These are phyloP conservation scores for Lasiodiplodia citricola DNA, from an alignment of 2,329 filamentous ascomycete species.

Conservation along the genomic window DNA sequence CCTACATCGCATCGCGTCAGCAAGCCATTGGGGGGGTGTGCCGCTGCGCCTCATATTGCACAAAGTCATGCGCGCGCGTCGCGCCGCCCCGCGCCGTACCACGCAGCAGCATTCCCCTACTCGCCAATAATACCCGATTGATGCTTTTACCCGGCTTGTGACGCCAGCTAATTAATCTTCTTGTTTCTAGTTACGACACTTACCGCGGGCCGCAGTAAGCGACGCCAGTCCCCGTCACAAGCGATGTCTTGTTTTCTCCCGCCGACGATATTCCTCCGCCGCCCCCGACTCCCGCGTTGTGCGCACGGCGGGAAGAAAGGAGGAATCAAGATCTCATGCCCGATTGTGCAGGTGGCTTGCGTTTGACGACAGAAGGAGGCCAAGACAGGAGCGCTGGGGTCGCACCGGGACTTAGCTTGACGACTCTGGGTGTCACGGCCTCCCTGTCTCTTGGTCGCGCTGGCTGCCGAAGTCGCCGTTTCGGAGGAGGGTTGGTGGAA, in stretches of 20 bases:
- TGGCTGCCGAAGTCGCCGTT: background rate
- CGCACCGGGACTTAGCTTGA: background rate
- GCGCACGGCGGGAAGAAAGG: background rate
- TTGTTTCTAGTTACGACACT: constrained; percentile 24
- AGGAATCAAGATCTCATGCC: background rate
- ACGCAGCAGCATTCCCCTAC: constrained; percentile 3
- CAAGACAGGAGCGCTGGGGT: background rate
- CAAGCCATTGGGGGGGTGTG: constrained; percentile 7
- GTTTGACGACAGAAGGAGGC: background rate
- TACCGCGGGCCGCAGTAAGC: constrained; percentile 28
- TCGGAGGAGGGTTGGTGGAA: background rate
- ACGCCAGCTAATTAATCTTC: background rate
- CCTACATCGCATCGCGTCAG: constrained; percentile 17
- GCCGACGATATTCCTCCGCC: background rate
- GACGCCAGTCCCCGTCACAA: constrained; percentile 3
- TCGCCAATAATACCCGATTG: constrained; percentile 8
- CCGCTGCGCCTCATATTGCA: constrained; percentile 11
- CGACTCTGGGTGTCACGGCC: background rate
- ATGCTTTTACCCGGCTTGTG: background rate
- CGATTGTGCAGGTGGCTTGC: background rate
- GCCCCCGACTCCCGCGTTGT: background rate
- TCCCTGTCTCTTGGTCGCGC: background rate
- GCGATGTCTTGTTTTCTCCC: constrained; percentile 5
- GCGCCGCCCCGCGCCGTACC: constrained; percentile 13
- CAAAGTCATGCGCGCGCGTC: constrained; percentile 17